phyloP scores from a whole-genome alignment of 352 stramenopile genomes.

The Globisporangium heterothallicum region DNA sequence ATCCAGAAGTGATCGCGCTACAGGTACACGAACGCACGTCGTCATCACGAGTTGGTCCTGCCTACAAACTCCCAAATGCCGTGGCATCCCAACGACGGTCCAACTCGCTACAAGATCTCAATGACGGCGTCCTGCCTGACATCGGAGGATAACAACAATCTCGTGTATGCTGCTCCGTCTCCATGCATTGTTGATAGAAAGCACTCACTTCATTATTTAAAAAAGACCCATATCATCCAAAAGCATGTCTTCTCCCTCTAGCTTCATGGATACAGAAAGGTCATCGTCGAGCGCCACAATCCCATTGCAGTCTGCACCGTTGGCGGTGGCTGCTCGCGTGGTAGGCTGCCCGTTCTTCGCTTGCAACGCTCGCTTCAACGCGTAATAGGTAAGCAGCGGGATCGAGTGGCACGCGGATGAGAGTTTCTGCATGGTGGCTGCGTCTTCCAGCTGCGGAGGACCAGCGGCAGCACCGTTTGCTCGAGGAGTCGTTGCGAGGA shows the following conservation, averaged over 20 bases:
- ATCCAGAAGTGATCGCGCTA: constrained; percentile 48
- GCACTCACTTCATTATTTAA: constrained; percentile 24
- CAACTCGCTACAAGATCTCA: constrained; percentile 11
- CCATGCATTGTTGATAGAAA: background rate
- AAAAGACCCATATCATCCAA: constrained; percentile 86
- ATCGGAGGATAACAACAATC: constrained; percentile 2
- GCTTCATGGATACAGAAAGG: constrained; percentile 70
- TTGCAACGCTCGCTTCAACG: constrained; percentile 50
- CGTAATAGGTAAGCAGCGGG: constrained; percentile 73
- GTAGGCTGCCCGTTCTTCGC: constrained; percentile 31
- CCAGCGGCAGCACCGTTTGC: constrained; percentile 13
- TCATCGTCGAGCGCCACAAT: constrained; percentile 74
- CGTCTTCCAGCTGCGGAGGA: constrained; percentile 26
- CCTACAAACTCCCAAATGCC: constrained; percentile 42
- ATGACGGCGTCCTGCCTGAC: constrained; percentile 9
- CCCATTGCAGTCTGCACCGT: constrained; percentile 63
- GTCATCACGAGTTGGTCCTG: constrained; percentile 28
- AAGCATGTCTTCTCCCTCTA: constrained; percentile 79
- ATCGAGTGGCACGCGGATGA: constrained; percentile 61
- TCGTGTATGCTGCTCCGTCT: background rate
- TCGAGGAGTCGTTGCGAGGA: constrained; percentile 27
- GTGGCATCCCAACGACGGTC: constrained; percentile 14
- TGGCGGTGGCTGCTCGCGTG: constrained; percentile 13
- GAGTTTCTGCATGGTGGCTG: constrained; percentile 46
- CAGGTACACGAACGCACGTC: constrained; percentile 40